Base-by-base conservation (phyloP, 306 rosid genomes). In the Fragaria ananassa region DNA sequence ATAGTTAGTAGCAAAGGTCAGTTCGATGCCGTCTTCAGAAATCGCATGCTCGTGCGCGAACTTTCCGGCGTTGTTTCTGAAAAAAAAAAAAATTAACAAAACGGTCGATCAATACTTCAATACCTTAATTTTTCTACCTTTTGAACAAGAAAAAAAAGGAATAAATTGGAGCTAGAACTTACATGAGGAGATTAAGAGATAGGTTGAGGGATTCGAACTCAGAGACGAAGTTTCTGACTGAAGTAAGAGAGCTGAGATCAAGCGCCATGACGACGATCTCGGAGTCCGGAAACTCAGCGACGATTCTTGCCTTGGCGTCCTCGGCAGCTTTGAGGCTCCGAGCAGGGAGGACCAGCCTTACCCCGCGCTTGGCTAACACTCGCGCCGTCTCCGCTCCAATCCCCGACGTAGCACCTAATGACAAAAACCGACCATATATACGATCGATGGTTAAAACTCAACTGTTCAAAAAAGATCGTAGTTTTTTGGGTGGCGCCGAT, bases 311-410 rank as follows among this genome's bases (percentile, higher is more conserved):
- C 72, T 77, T 92, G 1, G 91, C 56, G 4, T 94, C 98, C 70
- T 90, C 96, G 0, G 95, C 98, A 0, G 93, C 88, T 76, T 94
- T 90, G 44, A 89, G 14, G 70, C 81, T 87, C 68, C 98, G 86
- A 54, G 89, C 95, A 5, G 98, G 98, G 23, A 94, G 83, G 42
- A 94, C 76, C 41, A 94, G 77, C 85, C 90, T 78, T n/a, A 85
- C 97, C 0, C 98, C 97, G 46, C 97, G 81, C 86, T 81, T 82
- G 6, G 98, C 98, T 41, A 94, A 79, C 18, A 92, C 96, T 51
- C 91, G 83, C 37, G 98, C 96, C 37, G 97, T 94, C 85, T 94
- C 98, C 0, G 85, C 93, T 49, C 98, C 98, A 73, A 94, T 94
- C 70, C 98, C 98, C 4, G 98, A 94, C 42, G 98, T 92, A 9